Percentiles rank a stretch among this genome's conserved stretches.
These are phyloP conservation scores for Hypoxylon trugodes DNA, from an alignment of 495 filamentous ascomycete species.

Conservation along the genomic window DNA sequence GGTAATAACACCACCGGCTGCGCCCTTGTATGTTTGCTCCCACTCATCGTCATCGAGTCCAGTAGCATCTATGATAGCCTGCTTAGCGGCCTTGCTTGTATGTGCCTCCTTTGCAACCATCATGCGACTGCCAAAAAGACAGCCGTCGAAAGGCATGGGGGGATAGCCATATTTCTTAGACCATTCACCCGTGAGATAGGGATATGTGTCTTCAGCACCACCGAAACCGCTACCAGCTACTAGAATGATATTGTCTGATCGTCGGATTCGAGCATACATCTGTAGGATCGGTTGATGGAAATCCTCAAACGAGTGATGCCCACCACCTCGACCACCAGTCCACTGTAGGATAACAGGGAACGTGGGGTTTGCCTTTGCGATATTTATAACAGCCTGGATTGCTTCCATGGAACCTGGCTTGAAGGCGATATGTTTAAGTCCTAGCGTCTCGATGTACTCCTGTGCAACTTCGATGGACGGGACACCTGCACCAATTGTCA, in stretches of 20 bases:
- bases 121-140: conserved; percentile 88
- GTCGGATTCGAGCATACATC: conserved; percentile 86
- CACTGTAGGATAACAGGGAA: conserved; percentile 94
- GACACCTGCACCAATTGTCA: conserved; percentile 94
- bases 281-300: conserved; percentile 93
- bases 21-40: conserved; percentile 96
- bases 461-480: conserved; percentile 93
- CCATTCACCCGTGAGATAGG: conserved; percentile 90
- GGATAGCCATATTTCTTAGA: conserved; percentile 85
- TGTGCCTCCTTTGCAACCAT: conserved; percentile 96
- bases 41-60: conserved; percentile 89
- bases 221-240: conserved; percentile 94
- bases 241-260: conserved; percentile 84
- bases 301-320: conserved; percentile 94
- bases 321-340: conserved; percentile 93
- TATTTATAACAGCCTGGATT: conserved; percentile 89
- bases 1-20: conserved; percentile 94
- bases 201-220: conserved; percentile 89
- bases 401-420: conserved; percentile 92
- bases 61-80: conserved; percentile 90
- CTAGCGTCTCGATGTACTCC: conserved; percentile 93
- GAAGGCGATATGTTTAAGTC: conserved; percentile 93
- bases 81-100: conserved; percentile 91
- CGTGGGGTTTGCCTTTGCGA: conserved; percentile 86
- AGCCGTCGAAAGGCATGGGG: conserved; percentile 93